Conservation (phyloP, 768 basidiomycete species). For the Russula abietina region DNA sequence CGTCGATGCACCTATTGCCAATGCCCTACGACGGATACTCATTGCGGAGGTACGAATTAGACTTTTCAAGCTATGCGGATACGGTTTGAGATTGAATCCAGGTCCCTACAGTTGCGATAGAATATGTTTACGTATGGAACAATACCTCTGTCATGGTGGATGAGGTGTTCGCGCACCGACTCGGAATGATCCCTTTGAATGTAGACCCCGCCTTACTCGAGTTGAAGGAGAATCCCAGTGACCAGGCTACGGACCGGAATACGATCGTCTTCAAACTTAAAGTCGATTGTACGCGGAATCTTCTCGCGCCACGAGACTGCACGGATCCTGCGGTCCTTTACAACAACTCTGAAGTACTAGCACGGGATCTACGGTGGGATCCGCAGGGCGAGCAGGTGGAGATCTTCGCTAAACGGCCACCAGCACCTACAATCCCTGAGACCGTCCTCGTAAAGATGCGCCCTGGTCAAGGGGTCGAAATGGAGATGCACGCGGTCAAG, state of each 20-base stretch:
- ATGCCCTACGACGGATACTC: conserved; percentile 86
- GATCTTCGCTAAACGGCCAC: conserved; percentile 48
- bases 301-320: conserved; percentile 46
- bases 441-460: conserved; percentile 89
- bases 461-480: conserved; percentile 81
- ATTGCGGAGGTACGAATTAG: conserved; percentile 73
- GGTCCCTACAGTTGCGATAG: conserved; percentile 90
- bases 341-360: conserved; percentile 61
- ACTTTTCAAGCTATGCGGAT: background rate
- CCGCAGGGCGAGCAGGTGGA: conserved; percentile 76
- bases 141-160: conserved; percentile 93
- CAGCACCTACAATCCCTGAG: conserved; percentile 66
- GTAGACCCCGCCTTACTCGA: conserved; percentile 73
- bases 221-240: conserved; percentile 44
- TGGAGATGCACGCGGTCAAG: conserved; percentile 88
- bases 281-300: conserved; percentile 58
- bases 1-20: conserved; percentile 93
- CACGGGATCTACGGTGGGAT: conserved; percentile 65
- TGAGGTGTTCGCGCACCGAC: conserved; percentile 87
- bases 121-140: conserved; percentile 87
- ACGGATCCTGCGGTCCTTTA: conserved; percentile 42
- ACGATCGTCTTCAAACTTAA: conserved; percentile 81
- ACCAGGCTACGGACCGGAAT: conserved; percentile 77
- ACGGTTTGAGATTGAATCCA: conserved; percentile 29
- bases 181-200: conserved; percentile 86